These are phyloP conservation scores for Neurospora sp. DNA, from an alignment of 495 filamentous ascomycete species.

Conservation along the genomic window DNA sequence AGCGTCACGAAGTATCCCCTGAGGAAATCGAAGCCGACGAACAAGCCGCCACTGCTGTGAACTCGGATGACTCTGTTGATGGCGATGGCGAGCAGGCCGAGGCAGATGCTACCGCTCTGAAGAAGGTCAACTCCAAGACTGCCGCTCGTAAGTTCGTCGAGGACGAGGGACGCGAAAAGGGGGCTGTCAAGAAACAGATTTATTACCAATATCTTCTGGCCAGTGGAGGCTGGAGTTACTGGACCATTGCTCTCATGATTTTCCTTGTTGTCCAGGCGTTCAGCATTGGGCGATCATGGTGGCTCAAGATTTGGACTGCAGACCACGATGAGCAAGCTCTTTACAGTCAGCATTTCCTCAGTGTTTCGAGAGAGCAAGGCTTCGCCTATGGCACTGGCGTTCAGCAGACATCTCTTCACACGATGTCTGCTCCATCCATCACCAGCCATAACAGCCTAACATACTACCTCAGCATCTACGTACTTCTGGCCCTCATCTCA, in stretches of 20 bases:
- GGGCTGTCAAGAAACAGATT: constrained; percentile 50
- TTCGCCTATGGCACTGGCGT: constrained; percentile 24
- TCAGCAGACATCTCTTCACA: constrained; percentile 29
- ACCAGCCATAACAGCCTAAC: constrained; percentile 25
- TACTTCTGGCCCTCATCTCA: constrained; percentile 46
- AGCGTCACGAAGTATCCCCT: constrained; percentile 42
- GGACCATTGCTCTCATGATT: constrained; percentile 43
- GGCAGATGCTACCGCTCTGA: constrained; percentile 25
- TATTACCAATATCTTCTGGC: constrained; percentile 56
- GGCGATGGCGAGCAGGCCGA: constrained; percentile 18
- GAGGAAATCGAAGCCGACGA: constrained; percentile 37
- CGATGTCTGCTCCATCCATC: constrained; percentile 14
- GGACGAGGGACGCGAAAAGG: constrained; percentile 60
- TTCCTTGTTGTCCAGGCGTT: constrained; percentile 44
- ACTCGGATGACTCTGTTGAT: constrained; percentile 28
- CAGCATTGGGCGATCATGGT: constrained; percentile 49
- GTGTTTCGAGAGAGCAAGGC: constrained; percentile 15
- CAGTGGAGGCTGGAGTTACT: constrained; percentile 55
- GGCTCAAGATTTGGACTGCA: constrained; percentile 61
- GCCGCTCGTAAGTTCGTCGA: constrained; percentile 56
- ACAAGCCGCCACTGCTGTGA: constrained; percentile 31
- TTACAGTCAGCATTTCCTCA: constrained; percentile 7
- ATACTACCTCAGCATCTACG: constrained; percentile 62
- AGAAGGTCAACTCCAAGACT: constrained; percentile 33
- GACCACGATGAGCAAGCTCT: constrained; percentile 21